Evolutionary conservation across 2,329 filamentous ascomycete species (phyloP).

Genomic region (Colletotrichum neosansevieriae): DNA sequence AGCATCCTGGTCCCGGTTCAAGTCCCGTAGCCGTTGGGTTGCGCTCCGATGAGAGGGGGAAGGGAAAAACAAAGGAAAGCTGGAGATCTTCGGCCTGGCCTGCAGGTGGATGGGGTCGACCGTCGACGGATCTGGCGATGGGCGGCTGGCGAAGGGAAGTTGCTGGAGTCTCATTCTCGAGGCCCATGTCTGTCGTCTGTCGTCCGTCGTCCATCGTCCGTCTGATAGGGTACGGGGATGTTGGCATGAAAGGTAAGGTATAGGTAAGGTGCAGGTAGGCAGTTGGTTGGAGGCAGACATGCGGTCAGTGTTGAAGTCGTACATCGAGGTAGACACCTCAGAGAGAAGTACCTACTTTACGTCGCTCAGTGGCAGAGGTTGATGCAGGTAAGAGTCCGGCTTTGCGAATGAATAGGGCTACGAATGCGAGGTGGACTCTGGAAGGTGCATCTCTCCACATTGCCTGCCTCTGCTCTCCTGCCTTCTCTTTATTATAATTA

Average conservation of each 20-base stretch:
- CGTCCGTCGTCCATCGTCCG: too few relatives aligned
- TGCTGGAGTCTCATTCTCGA: neutral
- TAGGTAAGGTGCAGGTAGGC: too few relatives aligned
- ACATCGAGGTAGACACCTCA: too few relatives aligned
- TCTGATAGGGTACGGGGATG: too few relatives aligned
- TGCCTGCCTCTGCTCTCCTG: neutral
- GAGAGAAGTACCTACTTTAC: too few relatives aligned
- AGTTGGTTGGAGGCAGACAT: too few relatives aligned
- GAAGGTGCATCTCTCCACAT: slow-evolving; percentile 2
- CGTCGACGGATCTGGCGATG: slow-evolving; percentile 6
- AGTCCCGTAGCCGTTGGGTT: neutral
- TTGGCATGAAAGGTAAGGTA: too few relatives aligned
- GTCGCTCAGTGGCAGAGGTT: neutral
- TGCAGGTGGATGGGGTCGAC: slow-evolving; percentile 11
- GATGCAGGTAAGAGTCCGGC: too few relatives aligned
- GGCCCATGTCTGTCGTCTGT: neutral
- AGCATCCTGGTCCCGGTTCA: neutral
- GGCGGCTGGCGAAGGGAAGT: neutral
- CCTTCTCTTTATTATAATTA: too few relatives aligned
- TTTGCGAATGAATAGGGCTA: neutral
- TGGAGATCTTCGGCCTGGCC: slow-evolving; percentile 10
- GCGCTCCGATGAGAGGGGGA: neutral
- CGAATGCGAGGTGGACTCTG: slow-evolving; percentile 8
- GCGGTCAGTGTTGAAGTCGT: too few relatives aligned
- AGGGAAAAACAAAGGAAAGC: neutral